phyloP scores from a whole-genome alignment of 176 grass and related monocot species.

The Zea luxurians region DNA sequence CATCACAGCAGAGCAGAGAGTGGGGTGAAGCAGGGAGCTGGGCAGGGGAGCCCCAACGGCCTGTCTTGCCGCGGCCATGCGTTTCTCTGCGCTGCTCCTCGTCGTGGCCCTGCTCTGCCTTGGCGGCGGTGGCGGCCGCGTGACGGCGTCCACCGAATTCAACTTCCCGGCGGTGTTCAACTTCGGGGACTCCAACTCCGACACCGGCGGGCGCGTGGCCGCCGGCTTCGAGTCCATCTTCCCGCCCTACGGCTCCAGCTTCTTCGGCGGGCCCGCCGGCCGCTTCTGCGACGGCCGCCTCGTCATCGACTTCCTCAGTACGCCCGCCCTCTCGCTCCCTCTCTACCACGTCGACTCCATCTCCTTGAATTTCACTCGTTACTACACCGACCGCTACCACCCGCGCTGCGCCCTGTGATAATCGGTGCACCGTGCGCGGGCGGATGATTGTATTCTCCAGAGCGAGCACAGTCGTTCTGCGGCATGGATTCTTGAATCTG shows the following conservation, averaged over 20 bases:
- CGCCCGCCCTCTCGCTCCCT: neutral
- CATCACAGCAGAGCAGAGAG: neutral
- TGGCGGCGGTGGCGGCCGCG: neutral
- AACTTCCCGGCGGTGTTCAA: slow-evolving; percentile 84
- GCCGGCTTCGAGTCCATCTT: slow-evolving; percentile 73
- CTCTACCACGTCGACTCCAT: neutral
- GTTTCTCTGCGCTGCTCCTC: slow-evolving; percentile 1
- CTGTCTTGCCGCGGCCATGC: slow-evolving; percentile 32
- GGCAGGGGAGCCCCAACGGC: slow-evolving; percentile 20
- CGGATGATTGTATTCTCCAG: neutral
- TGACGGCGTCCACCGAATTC: slow-evolving; percentile 52
- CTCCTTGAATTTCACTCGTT: neutral
- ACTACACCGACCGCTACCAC: neutral
- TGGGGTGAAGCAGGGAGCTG: slow-evolving; percentile 34
- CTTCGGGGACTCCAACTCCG: slow-evolving; percentile 98
- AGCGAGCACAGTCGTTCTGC: neutral
- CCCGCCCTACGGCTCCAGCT: slow-evolving; percentile 84
- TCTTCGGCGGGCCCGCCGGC: slow-evolving; percentile 69
- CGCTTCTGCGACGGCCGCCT: slow-evolving; percentile 94
- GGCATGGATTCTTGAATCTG: neutral
- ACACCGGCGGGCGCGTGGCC: slow-evolving; percentile 81
- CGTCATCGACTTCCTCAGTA: slow-evolving; percentile 93
- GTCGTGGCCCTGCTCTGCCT: slow-evolving; percentile 29
- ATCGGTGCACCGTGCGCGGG: neutral
- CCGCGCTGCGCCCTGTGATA: neutral